Evolutionary conservation across 2,329 filamentous ascomycete species (phyloP), one percentile per base, ranked within the genome.

Genomic region (Diplodia scrobiculata): DNA sequence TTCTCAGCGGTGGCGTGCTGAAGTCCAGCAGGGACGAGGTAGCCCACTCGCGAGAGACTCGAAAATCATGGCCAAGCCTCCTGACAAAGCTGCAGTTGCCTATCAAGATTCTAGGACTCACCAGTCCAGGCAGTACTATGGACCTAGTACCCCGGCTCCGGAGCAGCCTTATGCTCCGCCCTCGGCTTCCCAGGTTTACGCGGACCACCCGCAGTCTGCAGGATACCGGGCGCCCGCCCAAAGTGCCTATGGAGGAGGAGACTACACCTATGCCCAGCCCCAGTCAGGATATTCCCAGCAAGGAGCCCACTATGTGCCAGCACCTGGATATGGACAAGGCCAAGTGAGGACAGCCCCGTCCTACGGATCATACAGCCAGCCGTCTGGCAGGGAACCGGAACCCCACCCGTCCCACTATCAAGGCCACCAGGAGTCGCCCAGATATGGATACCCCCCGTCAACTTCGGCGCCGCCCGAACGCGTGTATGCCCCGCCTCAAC

Each of bases 61-160:
- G 68, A 76, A 75, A 75, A 75, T 78, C 75, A 75, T 78, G 76
- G 77, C 77, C 71, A 77, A 75, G 79, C 75, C 73, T 73, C 79
- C 75, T 82, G 77, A 80, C 78, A 75, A 73, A 73, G 73, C 71
- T 77, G 72, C 76, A 81, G 79, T 76, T 71, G 71, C 75, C 72
- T 78, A 80, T 71, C 73, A 79, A 74, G 76, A 80, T 68, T 79
- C 79, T 65, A 73, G 74, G 70, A 76, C 78, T 70, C 77, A 79
- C 72, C 75, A 75, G 70, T 76, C 78, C 68, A 74, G 79, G 71
- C 78, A 80, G 70, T 73, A 79, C 69, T 77, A 74, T 71, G 77
- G 78, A 68, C 77, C 77, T 5, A 70, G 59, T 51, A 53, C 66
- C 11, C 60, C 67, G 2, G 50, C 67, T 3, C 62, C 67, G 25